Evolutionary conservation across 192 early-diverging fungal genomes (phyloP), one percentile per base, ranked within the genome.

Genomic region (Umbelopsis ramanniana): DNA sequence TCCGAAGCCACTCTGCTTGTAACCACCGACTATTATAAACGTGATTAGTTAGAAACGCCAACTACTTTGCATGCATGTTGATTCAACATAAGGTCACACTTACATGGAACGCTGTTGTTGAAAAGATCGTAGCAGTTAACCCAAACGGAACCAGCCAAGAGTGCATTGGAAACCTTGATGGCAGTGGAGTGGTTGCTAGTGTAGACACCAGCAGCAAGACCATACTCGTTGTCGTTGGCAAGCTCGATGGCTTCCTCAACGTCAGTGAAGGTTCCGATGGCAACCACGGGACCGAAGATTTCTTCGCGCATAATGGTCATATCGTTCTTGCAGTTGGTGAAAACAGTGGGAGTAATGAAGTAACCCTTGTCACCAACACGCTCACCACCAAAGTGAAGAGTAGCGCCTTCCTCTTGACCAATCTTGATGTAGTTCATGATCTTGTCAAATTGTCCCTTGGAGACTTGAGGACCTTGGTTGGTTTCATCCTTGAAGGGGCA

Each of bases 281-380:
- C 83, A 11, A 93, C 87, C 5, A 96, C 93, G 12, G 93, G 94
- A 33, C 93, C 93, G 86, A 96, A 96, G 66, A 94, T 92, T 77
- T 96, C 93, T 57, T 96, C 92, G 67, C 86, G 79, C 69, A 89
- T 84, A 19, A 92, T 72, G 22, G 72, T 79, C 78, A 86, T 80
- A 0, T 71, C 73, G 37, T 92, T 85, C 46, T 86, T 72, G 70
- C 83, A 83, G 68, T 88, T 81, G 5, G 85, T 83, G 67, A 94
- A 90, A 24, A 96, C 83, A 12, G 93, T 94, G 7, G 94, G 94
- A 35, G 87, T 80, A 57, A 96, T 82, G 74, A 84, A 96, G 81
- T 87, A 94, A 0, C 93, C 94, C 72, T 85, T 79, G 55, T 86
- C 80, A n/a, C 89, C 90, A 66, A 76, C 45, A 68, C 85, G 78